A percentile compares a stretch with the other conserved stretches of the same genome.
These are phyloP conservation scores for Centaurea solstitialis DNA, from an alignment of 129 eudicot species.

Conservation along the genomic window DNA sequence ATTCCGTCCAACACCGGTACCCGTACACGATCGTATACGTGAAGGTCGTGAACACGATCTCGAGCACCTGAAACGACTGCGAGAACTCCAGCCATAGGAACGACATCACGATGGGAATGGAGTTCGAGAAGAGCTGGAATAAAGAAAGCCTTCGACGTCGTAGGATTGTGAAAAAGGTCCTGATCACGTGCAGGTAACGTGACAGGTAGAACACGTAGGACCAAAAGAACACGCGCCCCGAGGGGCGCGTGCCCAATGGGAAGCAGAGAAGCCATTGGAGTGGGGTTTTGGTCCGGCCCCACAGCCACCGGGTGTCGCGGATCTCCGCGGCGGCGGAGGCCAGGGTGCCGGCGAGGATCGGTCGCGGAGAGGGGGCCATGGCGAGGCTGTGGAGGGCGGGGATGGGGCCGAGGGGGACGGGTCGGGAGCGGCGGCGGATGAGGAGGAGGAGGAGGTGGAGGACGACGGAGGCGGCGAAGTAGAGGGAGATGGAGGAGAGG, in stretches of 20 bases:
- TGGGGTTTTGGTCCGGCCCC: conserved; percentile 67
- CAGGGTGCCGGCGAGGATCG: conserved; percentile 49
- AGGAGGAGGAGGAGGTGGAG: conserved; percentile 55
- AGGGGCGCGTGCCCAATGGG: conserved; percentile 80
- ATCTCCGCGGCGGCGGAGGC: conserved; percentile 56
- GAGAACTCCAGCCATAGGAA: conserved; percentile 70
- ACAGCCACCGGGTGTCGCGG: conserved; percentile 64
- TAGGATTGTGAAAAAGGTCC: conserved; percentile 49
- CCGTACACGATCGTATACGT: conserved; percentile 43
- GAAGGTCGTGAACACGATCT: conserved; percentile 42
- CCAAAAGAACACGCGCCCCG: conserved; percentile 82
- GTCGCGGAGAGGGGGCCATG: conserved; percentile 47
- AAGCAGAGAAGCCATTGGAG: conserved; percentile 73
- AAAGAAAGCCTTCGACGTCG: conserved; percentile 46
- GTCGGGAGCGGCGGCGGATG: conserved; percentile 44
- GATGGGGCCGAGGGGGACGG: conserved; percentile 58
- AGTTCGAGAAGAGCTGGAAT: conserved; percentile 51
- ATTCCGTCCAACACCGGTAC: conserved; percentile 50
- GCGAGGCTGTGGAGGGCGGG: conserved; percentile 64
- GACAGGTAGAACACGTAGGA: conserved; percentile 67
- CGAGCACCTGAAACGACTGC: conserved; percentile 59
- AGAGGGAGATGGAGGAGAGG: conserved; percentile 43
- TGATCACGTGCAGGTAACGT: conserved; percentile 50
- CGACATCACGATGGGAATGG: conserved; percentile 54
- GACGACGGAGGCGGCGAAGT: conserved; percentile 33